These are phyloP conservation scores for Aspergillus neoniger DNA, from an alignment of 2,329 filamentous ascomycete genomes.

Conservation along the genomic window DNA sequence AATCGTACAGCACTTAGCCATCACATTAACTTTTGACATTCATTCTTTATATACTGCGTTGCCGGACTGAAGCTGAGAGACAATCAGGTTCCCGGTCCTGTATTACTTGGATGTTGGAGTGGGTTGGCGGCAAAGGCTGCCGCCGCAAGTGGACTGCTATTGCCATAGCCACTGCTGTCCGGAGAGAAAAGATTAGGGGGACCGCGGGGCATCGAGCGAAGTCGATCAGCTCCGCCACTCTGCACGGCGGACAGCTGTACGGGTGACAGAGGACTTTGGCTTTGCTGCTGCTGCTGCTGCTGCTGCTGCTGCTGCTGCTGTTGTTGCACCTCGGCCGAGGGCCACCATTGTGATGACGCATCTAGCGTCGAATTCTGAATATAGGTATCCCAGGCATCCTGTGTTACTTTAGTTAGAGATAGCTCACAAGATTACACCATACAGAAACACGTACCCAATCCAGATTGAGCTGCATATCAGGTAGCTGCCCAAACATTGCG, in stretches of 20 bases:
- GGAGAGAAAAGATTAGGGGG: conserved; percentile 18
- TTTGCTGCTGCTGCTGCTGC: conserved; percentile 24
- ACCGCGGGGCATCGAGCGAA: conserved; percentile 19
- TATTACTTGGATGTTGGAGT: neutral
- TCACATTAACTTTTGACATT: neutral
- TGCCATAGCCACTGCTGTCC: conserved; percentile 17
- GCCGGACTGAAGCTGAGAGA: neutral
- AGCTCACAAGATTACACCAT: neutral
- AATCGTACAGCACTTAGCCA: neutral
- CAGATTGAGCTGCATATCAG: conserved; percentile 59
- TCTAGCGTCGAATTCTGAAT: conserved; percentile 60
- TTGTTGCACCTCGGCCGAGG: conserved; percentile 36
- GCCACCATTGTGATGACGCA: conserved; percentile 42
- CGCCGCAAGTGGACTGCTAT: conserved; percentile 3
- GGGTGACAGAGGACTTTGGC: conserved; percentile 26
- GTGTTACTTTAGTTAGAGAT: conserved; percentile 21
- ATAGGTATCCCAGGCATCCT: conserved; percentile 71
- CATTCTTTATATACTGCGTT: neutral
- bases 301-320: conserved; percentile 33
- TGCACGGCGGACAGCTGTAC: conserved; percentile 22
- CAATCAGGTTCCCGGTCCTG: conserved; percentile 1
- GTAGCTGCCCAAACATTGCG: conserved; percentile 56
- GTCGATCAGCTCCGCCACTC: conserved; percentile 18
- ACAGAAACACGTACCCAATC: conserved; percentile 59
- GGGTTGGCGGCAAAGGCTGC: neutral